phyloP scores from a whole-genome alignment of 805 yeast genomes.

The Yarrowia sp. region DNA sequence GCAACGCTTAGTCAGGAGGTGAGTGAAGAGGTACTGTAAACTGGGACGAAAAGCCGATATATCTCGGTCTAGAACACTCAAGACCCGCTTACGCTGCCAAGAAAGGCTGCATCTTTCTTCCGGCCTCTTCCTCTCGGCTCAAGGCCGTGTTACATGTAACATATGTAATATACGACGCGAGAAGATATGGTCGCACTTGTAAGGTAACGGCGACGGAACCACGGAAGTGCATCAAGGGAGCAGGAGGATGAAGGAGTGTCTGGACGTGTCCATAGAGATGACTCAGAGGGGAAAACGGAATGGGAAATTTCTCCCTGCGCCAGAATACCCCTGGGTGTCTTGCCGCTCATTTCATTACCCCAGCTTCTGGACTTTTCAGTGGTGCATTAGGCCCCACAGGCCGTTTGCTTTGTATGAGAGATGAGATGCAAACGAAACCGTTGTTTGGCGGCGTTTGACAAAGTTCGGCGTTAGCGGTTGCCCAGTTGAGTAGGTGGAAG shows the following conservation, averaged over 20 bases:
- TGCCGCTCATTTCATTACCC: not conserved
- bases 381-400: slow-evolving; percentile 19
- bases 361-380: slow-evolving; percentile 12
- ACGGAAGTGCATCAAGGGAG: not conserved
- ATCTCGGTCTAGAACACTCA: not conserved
- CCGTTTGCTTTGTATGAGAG: slow-evolving; percentile 24
- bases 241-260: no score
- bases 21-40: not conserved
- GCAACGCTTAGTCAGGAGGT: slow-evolving; percentile 10
- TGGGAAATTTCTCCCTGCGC: no score
- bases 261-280: no score
- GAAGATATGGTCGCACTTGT: not conserved
- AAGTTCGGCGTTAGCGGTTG: slow-evolving; percentile 23
- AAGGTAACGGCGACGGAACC: slow-evolving; percentile 11
- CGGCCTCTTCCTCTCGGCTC: not conserved
- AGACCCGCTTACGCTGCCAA: not conserved
- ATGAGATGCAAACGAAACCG: slow-evolving; percentile 7
- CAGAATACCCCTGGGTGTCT: no score
- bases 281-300: no score
- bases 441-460: slow-evolving; percentile 22
- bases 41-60: no score
- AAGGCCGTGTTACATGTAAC: slow-evolving; percentile 17
- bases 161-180: slow-evolving; percentile 12
- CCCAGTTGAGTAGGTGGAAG: not conserved
- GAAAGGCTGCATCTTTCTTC: slow-evolving; percentile 3